Evolutionary conservation across 2,329 filamentous ascomycete genomes (phyloP).

Genomic region (Colletotrichum sp.): DNA sequence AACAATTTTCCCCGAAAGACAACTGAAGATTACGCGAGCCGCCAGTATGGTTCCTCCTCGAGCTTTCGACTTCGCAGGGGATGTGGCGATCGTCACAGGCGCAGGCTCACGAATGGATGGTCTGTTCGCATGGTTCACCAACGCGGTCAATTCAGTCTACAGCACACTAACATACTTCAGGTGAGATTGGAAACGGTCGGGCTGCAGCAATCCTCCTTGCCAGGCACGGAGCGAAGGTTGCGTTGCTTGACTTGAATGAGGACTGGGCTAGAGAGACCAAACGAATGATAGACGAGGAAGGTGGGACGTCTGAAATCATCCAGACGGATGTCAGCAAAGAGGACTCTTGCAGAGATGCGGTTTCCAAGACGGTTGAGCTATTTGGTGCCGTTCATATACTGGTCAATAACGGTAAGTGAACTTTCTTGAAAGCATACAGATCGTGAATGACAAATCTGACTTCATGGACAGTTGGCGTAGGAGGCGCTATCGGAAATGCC

Average conservation of each 20-base stretch:
- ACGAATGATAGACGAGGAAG: slow-evolving; percentile 32
- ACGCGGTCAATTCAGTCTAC: not conserved
- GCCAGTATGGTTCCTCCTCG: not conserved
- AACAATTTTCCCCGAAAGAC: too few species aligned
- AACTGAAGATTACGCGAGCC: rapidly evolving
- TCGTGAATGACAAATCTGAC: not conserved
- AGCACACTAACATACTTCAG: not conserved
- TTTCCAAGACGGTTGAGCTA: slow-evolving; percentile 25
- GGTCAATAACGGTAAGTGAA: slow-evolving; percentile 29
- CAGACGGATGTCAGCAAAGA: slow-evolving; percentile 29
- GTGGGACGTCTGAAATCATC: slow-evolving; percentile 28
- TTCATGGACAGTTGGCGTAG: slow-evolving; percentile 26
- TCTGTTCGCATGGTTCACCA: not conserved
- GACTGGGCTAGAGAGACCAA: slow-evolving; percentile 31
- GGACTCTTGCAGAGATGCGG: slow-evolving; percentile 25
- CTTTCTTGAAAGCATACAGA: not conserved
- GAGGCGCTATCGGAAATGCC: not conserved
- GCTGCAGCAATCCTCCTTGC: slow-evolving; percentile 33
- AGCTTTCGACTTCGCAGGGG: slow-evolving; percentile 29
- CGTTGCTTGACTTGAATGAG: slow-evolving; percentile 28
- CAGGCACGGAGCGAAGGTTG: slow-evolving; percentile 29
- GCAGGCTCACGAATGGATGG: slow-evolving; percentile 31
- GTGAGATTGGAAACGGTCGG: slow-evolving; percentile 33
- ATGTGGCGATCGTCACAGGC: slow-evolving; percentile 37
- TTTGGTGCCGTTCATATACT: slow-evolving; percentile 31